Evolutionary conservation across 805 yeast species (phyloP), one percentile per base, ranked within the genome.

Genomic region (Dipodascopsis uninucleata): DNA sequence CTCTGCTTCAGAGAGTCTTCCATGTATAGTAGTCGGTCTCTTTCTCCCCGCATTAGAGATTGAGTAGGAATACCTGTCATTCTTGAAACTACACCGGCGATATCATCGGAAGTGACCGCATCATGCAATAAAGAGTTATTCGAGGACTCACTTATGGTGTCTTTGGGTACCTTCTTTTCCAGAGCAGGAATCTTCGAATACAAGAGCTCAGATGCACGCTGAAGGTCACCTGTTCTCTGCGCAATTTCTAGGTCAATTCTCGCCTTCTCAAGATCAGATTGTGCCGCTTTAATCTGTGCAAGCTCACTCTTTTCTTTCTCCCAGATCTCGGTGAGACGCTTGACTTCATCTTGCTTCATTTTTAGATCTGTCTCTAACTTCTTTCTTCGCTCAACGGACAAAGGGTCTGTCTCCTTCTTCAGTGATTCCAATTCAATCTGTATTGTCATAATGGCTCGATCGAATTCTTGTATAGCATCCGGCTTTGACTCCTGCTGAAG

Each of bases 401-500:
- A 64, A 2, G 83, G 80, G 61, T 90, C 97, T 3, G 88, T 86
- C 62, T 93, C 98, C 61, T 93, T 93, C 59, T 90, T 79, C 59
- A 93, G 72, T 0, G 97, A 87, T 66, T 90, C 98, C 47, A 93
- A 72, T 66, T 93, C 98, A 57, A 93, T 93, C 66, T 89, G 89
- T 50, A 93, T 82, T 3, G 96, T 93, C 88, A 90, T 87, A 36
- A 90, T 80, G 23, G 81, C 74, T 51, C 97, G 77, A 63, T 90
- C 97, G 47, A 90, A 71, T 36, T 81, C 85, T 59, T 88, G 90
- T 42, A 93, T 85, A 1, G 89, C 86, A 61, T 90, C 98, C 0
- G 98, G 98, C 62, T 88, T 89, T 1, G 96, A 87, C 67, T 90
- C 98, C 63, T 93, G 97, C 65, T 90, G 98, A 47, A 90, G 71